A percentile compares a stretch with the other conserved stretches of the same genome.
phyloP scores from a whole-genome alignment of 345 rosid species.

The Cochlearia excelsa region DNA sequence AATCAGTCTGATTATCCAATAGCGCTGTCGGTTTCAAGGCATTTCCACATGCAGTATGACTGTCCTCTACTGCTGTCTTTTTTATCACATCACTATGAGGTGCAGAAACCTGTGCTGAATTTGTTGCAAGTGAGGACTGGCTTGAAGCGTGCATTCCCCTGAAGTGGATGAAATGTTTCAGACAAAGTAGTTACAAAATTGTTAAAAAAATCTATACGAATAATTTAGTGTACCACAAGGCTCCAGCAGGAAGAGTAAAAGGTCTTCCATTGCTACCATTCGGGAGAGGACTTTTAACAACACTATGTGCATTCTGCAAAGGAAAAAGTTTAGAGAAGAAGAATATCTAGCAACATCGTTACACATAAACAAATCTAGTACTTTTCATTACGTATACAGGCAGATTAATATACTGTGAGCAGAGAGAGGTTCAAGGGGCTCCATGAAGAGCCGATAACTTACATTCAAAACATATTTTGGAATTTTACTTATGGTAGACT shows the following conservation, averaged over 20 bases:
- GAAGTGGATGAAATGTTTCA: slow-evolving; percentile 26
- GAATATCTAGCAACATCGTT: slow-evolving; percentile 12
- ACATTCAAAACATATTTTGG: slow-evolving; percentile 55
- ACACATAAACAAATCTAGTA: slow-evolving; percentile 7
- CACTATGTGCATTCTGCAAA: slow-evolving; percentile 43
- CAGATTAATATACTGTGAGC: slow-evolving; percentile 1
- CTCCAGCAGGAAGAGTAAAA: slow-evolving; percentile 76
- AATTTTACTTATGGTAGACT: slow-evolving; percentile 49
- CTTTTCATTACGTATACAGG: neutral
- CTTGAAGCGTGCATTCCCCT: slow-evolving; percentile 71
- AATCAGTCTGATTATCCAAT: slow-evolving; percentile 30
- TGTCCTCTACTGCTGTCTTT: slow-evolving; percentile 41
- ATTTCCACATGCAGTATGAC: slow-evolving; percentile 27
- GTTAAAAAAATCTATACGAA: neutral
- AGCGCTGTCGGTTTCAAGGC: slow-evolving; percentile 32
- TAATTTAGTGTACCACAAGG: slow-evolving; percentile 63
- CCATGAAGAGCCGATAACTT: slow-evolving; percentile 35
- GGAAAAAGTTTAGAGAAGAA: neutral
- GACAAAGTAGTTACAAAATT: neutral
- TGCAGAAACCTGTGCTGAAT: slow-evolving; percentile 35
- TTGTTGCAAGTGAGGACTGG: slow-evolving; percentile 38
- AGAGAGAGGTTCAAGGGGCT: slow-evolving; percentile 16
- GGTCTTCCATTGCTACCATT: slow-evolving; percentile 57
- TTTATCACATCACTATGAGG: slow-evolving; percentile 27
- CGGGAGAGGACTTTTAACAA: slow-evolving; percentile 53